These are phyloP conservation scores for Phialophora chinensis DNA, from an alignment of 2,329 filamentous ascomycete species.

Conservation along the genomic window DNA sequence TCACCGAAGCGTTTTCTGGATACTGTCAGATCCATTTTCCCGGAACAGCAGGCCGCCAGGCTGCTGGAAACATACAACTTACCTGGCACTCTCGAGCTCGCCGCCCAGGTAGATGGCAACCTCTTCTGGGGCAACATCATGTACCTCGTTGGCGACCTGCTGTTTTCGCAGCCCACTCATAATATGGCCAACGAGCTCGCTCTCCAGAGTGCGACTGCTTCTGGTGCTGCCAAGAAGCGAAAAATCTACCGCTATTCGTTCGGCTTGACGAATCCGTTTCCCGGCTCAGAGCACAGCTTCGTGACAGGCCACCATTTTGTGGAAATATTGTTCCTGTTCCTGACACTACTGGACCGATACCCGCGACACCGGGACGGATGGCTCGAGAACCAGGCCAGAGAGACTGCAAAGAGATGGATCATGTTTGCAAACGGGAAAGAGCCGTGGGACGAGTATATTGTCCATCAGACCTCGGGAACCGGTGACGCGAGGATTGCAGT, in stretches of 20 bases:
- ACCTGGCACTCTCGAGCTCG: conserved; percentile 21
- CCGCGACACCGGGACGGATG: conserved; percentile 35
- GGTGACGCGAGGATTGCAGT: conserved; percentile 18
- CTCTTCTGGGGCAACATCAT: conserved; percentile 35
- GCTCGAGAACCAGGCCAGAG: conserved; percentile 34
- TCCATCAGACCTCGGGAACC: conserved; percentile 6
- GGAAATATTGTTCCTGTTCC: conserved; percentile 38
- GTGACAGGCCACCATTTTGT: conserved; percentile 37
- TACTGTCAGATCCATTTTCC: conserved; percentile 38
- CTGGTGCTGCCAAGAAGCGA: background rate
- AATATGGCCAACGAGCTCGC: conserved; percentile 28
- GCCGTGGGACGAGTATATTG: conserved; percentile 26
- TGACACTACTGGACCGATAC: conserved; percentile 37
- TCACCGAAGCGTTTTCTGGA: conserved; percentile 50
- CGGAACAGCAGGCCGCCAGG: background rate
- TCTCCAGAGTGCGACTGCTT: conserved; percentile 26
- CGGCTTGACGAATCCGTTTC: conserved; percentile 45
- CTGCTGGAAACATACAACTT: conserved; percentile 27
- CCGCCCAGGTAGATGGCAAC: conserved; percentile 28
- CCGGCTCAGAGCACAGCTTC: conserved; percentile 39
- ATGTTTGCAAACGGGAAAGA: conserved; percentile 29
- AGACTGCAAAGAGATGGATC: conserved; percentile 37
- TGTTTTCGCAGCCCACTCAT: conserved; percentile 32
- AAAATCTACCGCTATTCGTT: conserved; percentile 39
- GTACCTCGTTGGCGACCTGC: conserved; percentile 36